Base-by-base conservation (phyloP, 2,329 filamentous ascomycete genomes). In the Ploettnerulaceae sp. region DNA sequence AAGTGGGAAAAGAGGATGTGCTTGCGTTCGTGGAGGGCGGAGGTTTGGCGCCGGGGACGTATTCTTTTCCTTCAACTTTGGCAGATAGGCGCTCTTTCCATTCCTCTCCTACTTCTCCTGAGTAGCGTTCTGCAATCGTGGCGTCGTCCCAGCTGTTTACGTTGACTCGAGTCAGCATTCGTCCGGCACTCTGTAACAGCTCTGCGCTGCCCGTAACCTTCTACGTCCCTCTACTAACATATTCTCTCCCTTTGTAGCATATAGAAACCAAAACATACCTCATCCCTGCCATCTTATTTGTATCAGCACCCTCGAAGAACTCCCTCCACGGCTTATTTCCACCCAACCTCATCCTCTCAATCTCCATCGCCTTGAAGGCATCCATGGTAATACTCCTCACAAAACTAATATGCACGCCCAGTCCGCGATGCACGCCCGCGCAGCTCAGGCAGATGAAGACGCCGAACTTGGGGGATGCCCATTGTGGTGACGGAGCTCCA, bases 341-440 rank as follows among this genome's bases (percentile, higher is more conserved):
- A 35, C 91, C 93, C 17, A 86, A 74, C 49, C 90, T 81, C 93
- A 98, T 97, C 57, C 90, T 85, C 68, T 88, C 84, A 61, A 97
- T 91, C 69, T 98, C 93, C 61, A 79, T 78, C 55, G 82, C 80
- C 68, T 98, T 98, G 75, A 98, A 97, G 47, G 89, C 89, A 71
- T 98, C 93, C 93, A 98, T 98, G 52, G 89, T 95, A 63, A 97
- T 93, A 62, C 86, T 93, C 50, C 93, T 86, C 55, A 98, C 90
- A 71, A 98, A 98, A 65, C 89, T 95, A 67, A 98, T 95, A 73
- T 98, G 93, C 26, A 98, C 93, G 52, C 93, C 93, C 22, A 98
- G 81, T 3, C 89, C 89, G 54, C 93, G 86, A 71, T 98, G 93
- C 43, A 93, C 87, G 59, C 93, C 93, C 25, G 90, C 91, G 73